Evolutionary conservation across 306 rosid species (phyloP).

Genomic region (Cajanus cajan): DNA sequence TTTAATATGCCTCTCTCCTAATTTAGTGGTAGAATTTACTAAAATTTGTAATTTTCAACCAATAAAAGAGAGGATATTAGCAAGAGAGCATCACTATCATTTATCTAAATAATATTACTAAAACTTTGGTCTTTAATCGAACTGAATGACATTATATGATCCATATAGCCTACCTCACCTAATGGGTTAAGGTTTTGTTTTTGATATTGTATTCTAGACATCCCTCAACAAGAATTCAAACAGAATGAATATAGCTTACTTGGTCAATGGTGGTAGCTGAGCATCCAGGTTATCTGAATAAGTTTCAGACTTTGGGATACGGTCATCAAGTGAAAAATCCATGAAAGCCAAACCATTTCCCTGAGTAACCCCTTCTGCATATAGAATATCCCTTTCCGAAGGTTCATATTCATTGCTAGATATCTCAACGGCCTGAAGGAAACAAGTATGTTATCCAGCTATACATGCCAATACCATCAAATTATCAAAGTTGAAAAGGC

Average conservation of each 20-base stretch:
- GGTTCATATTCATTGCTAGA: conserved; percentile 98
- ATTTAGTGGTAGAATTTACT: no score
- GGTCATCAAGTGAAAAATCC: conserved; percentile 92
- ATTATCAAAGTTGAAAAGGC: neutral
- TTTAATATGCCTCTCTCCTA: no score
- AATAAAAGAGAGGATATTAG: no score
- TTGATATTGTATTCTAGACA: neutral
- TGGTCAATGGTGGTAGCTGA: conserved; percentile 69
- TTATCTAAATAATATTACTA: no score
- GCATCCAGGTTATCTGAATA: conserved; percentile 79
- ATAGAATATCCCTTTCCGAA: conserved; percentile 83
- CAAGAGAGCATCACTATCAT: no score
- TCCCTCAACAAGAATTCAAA: neutral
- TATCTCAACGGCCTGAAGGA: conserved; percentile 88
- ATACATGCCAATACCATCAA: neutral
- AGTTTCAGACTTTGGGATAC: conserved; percentile 77
- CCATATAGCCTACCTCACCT: neutral
- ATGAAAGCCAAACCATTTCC: conserved; percentile 97
- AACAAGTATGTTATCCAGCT: conserved; percentile 7
- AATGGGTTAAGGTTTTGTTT: neutral
- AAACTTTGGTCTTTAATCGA: neutral
- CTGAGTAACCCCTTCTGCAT: conserved; percentile 98
- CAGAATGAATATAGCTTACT: conserved; percentile 47
- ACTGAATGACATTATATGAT: neutral
- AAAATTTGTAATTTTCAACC: no score